Evolutionary conservation across 495 filamentous ascomycete genomes (phyloP), one percentile per base, ranked within the genome.

Genomic region (Trichoderma erinaceum): DNA sequence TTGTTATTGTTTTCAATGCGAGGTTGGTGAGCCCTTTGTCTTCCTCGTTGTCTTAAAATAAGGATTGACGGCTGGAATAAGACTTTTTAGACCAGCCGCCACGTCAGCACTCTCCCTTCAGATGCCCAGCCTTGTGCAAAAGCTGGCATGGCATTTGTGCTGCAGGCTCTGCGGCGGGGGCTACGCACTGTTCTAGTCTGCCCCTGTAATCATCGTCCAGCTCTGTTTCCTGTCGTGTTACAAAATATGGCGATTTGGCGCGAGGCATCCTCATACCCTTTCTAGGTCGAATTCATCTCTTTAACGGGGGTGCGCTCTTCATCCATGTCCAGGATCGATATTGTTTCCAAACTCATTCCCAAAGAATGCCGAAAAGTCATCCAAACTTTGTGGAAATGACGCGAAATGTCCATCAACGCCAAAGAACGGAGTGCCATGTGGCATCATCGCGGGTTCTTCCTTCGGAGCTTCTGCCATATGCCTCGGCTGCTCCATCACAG

Each of bases 351-450:
- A 61, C 12, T 61, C 56, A 18, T 61, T 61, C 4, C 56, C 56
- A 32, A 61, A 61, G 16, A 61, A 61, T 11, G 56, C 56, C 23
- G 56, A 29, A 10, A 61, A 61, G 11, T 61, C 56, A 21, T 61
- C 56, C 56, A 61, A 23, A 61, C 56, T 61, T 18, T 61, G 56
- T 13, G 56, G 56, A 61, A 61, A 61, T 5, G 56, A 61, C 11
- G 56, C 56, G 16, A 61, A 61, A 18, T 61, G 23, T 15, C 56
- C 56, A 10, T 61, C 56, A 13, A 61, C 56, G 7, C 56, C 56
- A 32, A 61, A 61, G 25, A 61, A 61, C 25, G 56, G 56, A 7
- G 56, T 61, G 6, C 25, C 13, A 4, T 23, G 27, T 7, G 56
- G 56, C 56, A 61, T 61, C 56, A 61, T 61, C 56, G n/a, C 4